Evolutionary conservation across 2,329 filamentous ascomycete genomes (phyloP), one percentile per base, ranked within the genome.

Genomic region (Fusarium longipes): DNA sequence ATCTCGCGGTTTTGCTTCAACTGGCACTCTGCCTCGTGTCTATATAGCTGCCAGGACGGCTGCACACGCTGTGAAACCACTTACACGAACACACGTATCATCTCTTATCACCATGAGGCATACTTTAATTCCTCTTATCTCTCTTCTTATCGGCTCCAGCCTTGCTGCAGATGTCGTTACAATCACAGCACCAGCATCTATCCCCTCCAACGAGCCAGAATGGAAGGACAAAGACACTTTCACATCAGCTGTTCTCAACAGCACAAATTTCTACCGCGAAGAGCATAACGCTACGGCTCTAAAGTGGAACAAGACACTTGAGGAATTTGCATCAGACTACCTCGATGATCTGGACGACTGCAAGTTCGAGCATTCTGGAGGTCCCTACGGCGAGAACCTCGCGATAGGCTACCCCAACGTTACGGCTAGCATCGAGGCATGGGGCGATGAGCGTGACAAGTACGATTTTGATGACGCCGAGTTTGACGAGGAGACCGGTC

Each of bases 381-480:
- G 89, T 0, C 86, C 89, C 0, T 89, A 88, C 64, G 91, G 91
- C 71, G 91, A 94, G 79, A 94, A 93, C 77, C 83, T 94, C 5
- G 90, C 90, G 9, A 82, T 87, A 6, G 91, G 90, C 6, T 93
- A 88, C 74, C 65, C 80, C 0, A 88, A 90, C 72, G 85, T 84
- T 2, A 84, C 84, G 0, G 80, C 82, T 5, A 83, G 85, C 48
- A 81, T 93, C n/a, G 84, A 86, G 42, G 85, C 83, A 3, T 93
- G 91, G 91, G 91, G 87, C 18, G 74, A 83, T 66, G 78, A 80
- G 73, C 58, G 86, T 12, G 71, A 75, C 0, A 59, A 80, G 8
- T 93, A 92, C 74, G 77, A 90, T 68, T 93, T 86, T 75, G 66
- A 73, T 3, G 74, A 83, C 1, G 84, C 84, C 0, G 83, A 83